Evolutionary conservation across 768 basidiomycete species (phyloP).

Genomic region (Galerina marginata): DNA sequence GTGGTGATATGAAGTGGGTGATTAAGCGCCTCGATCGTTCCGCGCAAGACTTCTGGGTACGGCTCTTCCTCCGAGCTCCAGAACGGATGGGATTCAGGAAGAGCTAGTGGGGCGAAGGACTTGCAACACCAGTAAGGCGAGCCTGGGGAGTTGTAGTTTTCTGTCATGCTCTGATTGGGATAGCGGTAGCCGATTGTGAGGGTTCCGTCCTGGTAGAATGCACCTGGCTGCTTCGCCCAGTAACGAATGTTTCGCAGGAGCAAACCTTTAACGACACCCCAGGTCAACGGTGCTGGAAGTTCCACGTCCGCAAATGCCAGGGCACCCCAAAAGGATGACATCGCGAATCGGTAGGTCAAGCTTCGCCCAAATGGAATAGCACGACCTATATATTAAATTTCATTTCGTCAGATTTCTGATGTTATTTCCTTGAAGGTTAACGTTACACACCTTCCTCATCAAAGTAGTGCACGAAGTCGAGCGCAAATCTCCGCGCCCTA

Average conservation of each 20-base stretch:
- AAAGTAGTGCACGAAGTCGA: conserved; percentile 79
- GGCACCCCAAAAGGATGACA: conserved; percentile 82
- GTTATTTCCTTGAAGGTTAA: neutral
- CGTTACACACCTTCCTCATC: conserved; percentile 62
- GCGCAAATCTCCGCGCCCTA: conserved; percentile 64
- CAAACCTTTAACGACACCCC: conserved; percentile 78
- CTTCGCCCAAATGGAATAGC: conserved; percentile 79
- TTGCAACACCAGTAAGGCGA: conserved; percentile 87
- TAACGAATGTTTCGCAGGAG: conserved; percentile 75
- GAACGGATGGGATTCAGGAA: conserved; percentile 72
- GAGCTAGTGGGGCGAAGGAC: conserved; percentile 69
- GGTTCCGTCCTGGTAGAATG: conserved; percentile 66
- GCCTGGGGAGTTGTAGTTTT: conserved; percentile 82
- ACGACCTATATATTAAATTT: conserved; percentile 50
- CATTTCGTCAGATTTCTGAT: neutral
- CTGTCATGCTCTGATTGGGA: conserved; percentile 76
- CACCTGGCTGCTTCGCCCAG: conserved; percentile 69
- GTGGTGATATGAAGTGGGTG: conserved; percentile 74
- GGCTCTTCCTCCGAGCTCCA: conserved; percentile 72
- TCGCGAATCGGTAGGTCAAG: conserved; percentile 80
- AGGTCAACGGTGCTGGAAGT: conserved; percentile 70
- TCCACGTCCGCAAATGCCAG: conserved; percentile 74
- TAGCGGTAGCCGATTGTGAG: conserved; percentile 75
- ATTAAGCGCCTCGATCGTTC: conserved; percentile 54
- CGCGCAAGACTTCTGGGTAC: conserved; percentile 55